Evolutionary conservation across 192 early-diverging fungal genomes (phyloP).

Genomic region (Chytriomyces confervae): DNA sequence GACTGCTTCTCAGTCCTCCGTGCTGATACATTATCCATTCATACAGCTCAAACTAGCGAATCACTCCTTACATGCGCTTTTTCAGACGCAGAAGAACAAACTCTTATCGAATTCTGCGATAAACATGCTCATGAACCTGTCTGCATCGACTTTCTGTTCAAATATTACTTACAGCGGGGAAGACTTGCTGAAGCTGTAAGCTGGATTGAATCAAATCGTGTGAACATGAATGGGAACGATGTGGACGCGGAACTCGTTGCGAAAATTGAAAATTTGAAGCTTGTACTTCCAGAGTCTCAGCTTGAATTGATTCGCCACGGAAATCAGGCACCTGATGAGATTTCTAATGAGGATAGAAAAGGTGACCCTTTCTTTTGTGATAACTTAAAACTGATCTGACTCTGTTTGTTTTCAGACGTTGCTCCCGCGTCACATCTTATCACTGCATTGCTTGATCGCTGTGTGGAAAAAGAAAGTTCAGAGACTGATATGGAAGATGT

Average conservation of each 20-base stretch:
- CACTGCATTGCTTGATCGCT: neutral
- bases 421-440: neutral
- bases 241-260: neutral
- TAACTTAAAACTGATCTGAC: too few relatives aligned
- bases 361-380: too few relatives aligned
- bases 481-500: too few relatives aligned
- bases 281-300: neutral
- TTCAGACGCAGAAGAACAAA: neutral
- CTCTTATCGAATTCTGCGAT: neutral
- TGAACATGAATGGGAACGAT: neutral
- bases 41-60: too few relatives aligned
- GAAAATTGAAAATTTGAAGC: neutral
- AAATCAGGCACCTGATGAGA: too few relatives aligned
- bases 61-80: neutral
- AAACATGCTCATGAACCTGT: neutral
- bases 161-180: neutral
- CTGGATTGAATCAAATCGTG: neutral
- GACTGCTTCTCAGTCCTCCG: neutral
- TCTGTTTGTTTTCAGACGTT: neutral
- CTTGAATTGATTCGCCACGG: neutral
- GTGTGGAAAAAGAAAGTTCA: too few relatives aligned
- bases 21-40: neutral
- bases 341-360: too few relatives aligned
- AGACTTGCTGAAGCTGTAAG: slow-evolving; percentile 8
- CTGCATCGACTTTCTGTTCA: neutral